phyloP scores from a whole-genome alignment of 2,329 filamentous ascomycete genomes.

The Cladosporium cucumerinum region DNA sequence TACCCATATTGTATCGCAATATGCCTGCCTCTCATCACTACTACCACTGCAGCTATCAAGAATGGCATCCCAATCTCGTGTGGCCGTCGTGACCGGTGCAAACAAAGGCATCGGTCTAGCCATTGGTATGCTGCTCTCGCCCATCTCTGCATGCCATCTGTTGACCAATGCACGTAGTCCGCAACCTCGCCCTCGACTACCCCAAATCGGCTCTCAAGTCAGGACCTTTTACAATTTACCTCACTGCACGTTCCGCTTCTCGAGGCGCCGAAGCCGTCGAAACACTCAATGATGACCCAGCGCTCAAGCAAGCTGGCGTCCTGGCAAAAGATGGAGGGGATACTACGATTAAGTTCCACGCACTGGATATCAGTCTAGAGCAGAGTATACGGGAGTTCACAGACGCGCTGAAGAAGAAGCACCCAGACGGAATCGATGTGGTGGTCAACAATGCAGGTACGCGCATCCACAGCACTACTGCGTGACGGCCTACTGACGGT shows the following conservation, averaged over 20 bases:
- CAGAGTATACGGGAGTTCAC: constrained; percentile 45
- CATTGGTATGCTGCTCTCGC: constrained; percentile 37
- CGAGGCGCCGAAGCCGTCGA: constrained; percentile 49
- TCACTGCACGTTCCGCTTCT: constrained; percentile 50
- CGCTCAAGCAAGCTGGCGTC: constrained; percentile 47
- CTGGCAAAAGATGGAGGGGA: constrained; percentile 43
- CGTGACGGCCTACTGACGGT: background rate
- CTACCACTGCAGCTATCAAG: background rate
- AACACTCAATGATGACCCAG: constrained; percentile 42
- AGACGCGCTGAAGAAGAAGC: constrained; percentile 41
- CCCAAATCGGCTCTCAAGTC: constrained; percentile 47
- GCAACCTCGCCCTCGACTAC: constrained; percentile 54
- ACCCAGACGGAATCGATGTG: constrained; percentile 51
- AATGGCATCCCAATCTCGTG: constrained; percentile 33
- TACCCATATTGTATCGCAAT: background rate
- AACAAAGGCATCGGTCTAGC: constrained; percentile 54
- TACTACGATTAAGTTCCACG: constrained; percentile 47
- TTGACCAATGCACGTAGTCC: constrained; percentile 34
- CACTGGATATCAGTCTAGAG: constrained; percentile 48
- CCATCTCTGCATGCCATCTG: background rate
- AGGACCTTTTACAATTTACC: constrained; percentile 51
- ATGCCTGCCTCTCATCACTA: background rate
- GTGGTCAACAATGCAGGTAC: constrained; percentile 53
- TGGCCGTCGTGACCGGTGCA: constrained; percentile 55
- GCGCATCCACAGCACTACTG: background rate